These are phyloP conservation scores for Cercospora janseana DNA, from an alignment of 2,329 filamentous ascomycete species.

Conservation along the genomic window DNA sequence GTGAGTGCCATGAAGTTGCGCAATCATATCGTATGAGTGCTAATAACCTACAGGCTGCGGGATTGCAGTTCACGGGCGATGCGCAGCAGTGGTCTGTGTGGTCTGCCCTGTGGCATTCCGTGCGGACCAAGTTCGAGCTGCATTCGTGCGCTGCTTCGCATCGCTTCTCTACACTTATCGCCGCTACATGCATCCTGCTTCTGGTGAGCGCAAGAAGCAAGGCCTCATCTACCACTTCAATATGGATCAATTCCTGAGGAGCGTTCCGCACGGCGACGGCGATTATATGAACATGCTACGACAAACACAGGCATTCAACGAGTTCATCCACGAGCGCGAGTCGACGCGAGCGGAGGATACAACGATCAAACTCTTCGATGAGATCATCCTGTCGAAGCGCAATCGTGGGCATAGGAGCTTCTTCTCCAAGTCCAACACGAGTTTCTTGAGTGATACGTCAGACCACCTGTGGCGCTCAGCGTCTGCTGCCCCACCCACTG, in stretches of 20 bases:
- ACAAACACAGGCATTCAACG: constrained; percentile 61
- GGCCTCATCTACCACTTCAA: constrained; percentile 65
- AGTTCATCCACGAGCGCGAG: constrained; percentile 82
- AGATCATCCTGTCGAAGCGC: constrained; percentile 77
- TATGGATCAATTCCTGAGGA: constrained; percentile 64
- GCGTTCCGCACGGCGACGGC: constrained; percentile 62
- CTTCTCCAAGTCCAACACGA: constrained; percentile 59
- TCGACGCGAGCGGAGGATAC: constrained; percentile 59
- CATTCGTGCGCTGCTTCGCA: constrained; percentile 67
- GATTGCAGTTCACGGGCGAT: constrained; percentile 57
- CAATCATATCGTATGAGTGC: constrained; percentile 12
- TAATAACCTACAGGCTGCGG: constrained; percentile 51
- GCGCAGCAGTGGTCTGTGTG: constrained; percentile 59
- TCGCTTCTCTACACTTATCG: constrained; percentile 69
- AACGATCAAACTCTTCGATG: constrained; percentile 73
- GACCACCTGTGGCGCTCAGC: constrained; percentile 78
- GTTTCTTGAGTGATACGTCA: constrained; percentile 68
- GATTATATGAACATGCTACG: constrained; percentile 63
- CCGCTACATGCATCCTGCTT: constrained; percentile 59
- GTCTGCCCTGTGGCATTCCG: constrained; percentile 65
- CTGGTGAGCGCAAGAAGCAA: constrained; percentile 60
- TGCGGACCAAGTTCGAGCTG: constrained; percentile 64
- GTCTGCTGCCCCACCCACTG: constrained; percentile 55
- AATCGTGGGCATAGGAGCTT: constrained; percentile 66
- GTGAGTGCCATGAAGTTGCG: constrained; percentile 40